Evolutionary conservation across 306 rosid genomes (phyloP).

Genomic region (Glycyrrhiza uralensis): DNA sequence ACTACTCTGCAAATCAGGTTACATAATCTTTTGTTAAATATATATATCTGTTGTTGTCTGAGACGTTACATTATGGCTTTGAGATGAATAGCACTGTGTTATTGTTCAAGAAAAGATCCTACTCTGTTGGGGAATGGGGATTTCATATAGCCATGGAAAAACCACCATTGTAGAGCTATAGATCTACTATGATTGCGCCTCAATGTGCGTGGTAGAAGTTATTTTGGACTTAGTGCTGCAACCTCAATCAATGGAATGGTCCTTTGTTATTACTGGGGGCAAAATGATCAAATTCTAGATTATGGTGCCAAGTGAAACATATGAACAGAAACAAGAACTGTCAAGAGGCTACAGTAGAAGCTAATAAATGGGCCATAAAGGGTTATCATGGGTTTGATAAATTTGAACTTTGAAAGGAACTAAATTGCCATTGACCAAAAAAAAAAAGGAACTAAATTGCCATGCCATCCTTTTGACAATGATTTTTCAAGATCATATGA

Average conservation of each 20-base stretch:
- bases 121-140: not conserved
- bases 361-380: not conserved
- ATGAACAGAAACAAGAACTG: not conserved
- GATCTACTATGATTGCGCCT: not conserved
- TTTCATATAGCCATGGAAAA: not conserved
- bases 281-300: not conserved
- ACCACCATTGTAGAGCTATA: not conserved
- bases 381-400: not conserved
- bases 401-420: not conserved
- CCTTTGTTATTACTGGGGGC: not conserved
- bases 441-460: not conserved
- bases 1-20: not conserved
- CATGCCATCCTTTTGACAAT: conserved; percentile 1
- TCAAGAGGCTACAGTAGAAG: not conserved
- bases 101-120: not conserved
- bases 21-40: not conserved
- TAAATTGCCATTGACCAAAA: too few species aligned
- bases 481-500: not conserved
- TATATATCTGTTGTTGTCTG: not conserved
- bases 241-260: not conserved
- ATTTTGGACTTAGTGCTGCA: not conserved
- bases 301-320: not conserved
- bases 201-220: not conserved
- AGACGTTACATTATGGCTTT: not conserved
- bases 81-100: not conserved